Conservation (phyloP, 2,329 filamentous ascomycete genomes). For the Cladophialophora immunda region DNA sequence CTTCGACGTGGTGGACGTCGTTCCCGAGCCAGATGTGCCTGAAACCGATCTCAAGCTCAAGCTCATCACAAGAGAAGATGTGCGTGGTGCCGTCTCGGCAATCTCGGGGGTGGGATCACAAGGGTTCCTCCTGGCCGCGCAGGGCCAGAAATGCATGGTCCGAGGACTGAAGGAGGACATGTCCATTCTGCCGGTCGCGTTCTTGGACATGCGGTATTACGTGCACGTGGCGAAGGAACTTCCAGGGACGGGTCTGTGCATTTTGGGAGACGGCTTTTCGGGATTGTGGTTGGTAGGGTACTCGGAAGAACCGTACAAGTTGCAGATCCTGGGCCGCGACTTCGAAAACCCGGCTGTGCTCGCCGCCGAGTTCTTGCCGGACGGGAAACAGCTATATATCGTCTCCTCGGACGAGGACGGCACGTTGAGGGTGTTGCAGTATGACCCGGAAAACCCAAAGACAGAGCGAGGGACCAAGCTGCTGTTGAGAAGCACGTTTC, state of each 20-base stretch:
- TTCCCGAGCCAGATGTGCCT: constrained; percentile 83
- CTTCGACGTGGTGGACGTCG: constrained; percentile 89
- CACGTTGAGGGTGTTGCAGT: constrained; percentile 88
- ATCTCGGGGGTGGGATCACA: constrained; percentile 85
- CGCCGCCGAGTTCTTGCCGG: constrained; percentile 85
- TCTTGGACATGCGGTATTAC: constrained; percentile 97
- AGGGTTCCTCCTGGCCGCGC: constrained; percentile 86
- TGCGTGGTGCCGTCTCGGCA: constrained; percentile 89
- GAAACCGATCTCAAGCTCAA: constrained; percentile 89
- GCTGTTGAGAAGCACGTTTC: constrained; percentile 86
- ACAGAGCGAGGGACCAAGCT: constrained; percentile 88
- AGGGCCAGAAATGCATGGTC: constrained; percentile 98
- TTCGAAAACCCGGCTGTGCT: constrained; percentile 79
- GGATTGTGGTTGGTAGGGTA: constrained; percentile 97
- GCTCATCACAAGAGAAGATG: constrained; percentile 86
- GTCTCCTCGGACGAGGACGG: constrained; percentile 84
- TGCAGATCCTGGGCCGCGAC: constrained; percentile 91
- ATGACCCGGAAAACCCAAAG: constrained; percentile 95
- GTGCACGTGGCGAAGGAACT: constrained; percentile 86
- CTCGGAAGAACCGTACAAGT: constrained; percentile 94
- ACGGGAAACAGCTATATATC: constrained; percentile 82
- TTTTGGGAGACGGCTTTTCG: constrained; percentile 90
- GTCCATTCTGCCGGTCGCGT: constrained; percentile 89
- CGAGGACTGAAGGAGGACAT: constrained; percentile 95
- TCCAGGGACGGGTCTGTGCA: constrained; percentile 80